Base-by-base conservation (phyloP, 2,329 filamentous ascomycete genomes). In the Aspergillus neotritici region DNA sequence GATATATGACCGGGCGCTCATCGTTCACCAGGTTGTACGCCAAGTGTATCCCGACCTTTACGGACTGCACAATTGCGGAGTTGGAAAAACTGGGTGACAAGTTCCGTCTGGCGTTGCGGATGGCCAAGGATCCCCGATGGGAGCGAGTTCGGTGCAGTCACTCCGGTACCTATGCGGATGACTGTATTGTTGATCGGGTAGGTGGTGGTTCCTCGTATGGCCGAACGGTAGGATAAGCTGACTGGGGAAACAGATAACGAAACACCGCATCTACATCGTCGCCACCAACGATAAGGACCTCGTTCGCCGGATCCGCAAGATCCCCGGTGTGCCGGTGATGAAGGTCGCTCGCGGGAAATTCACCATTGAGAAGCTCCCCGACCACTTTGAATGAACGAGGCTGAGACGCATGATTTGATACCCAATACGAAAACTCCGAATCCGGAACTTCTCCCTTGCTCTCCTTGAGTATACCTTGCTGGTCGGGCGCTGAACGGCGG, bases 311-410 rank as follows among this genome's bases (percentile, higher is more conserved):
- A 77, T 95, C 57, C 77, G 90, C 50, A 96, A 95, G 71, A 81
- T 93, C 40, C 83, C 83, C 1, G 83, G 83, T 60, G 75, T 78
- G 10, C 77, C 77, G 2, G 77, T 79, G 43, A 75, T 95, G 75
- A 88, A 83, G 59, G 87, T 93, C 21, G 86, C 85, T 5, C 79
- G 87, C 59, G 88, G 87, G 35, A 96, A 96, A 68, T 97, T 96
- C 68, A 84, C 91, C 37, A 93, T 98, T 60, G 93, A 97, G 75
- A 80, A 90, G 57, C 69, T 96, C 50, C 90, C 90, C 4, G 86
- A 89, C 66, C 87, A 87, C 31, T 86, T 87, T 29, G 83, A 89
- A 42, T 55, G 51, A 42, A 29, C 30, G 32, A 15, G 25, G 7
- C n/a, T 6, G 13, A 25, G 6, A 25, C 7, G 21, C 21, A 17